Evolutionary conservation across 441 rosid genomes (phyloP).

Genomic region (Omphalea diandra): DNA sequence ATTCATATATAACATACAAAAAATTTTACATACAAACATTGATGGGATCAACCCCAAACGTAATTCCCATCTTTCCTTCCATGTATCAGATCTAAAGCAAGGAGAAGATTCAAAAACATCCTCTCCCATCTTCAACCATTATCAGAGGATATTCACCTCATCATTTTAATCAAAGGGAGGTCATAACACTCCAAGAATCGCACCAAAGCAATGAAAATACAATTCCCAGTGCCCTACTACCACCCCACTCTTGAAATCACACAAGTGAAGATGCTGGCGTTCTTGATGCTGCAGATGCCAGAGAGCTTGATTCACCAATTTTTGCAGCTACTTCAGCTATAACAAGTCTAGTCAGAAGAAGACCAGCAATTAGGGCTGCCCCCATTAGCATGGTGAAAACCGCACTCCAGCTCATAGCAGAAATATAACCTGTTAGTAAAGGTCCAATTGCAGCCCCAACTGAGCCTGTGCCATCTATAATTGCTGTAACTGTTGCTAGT

Average conservation of each 20-base stretch:
- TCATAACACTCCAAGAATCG: constrained; percentile 10
- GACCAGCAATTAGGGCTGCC: constrained; percentile 85
- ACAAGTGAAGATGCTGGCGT: constrained; percentile 31
- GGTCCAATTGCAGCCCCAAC: constrained; percentile 98
- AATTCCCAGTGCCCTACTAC: constrained; percentile 11
- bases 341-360: constrained; percentile 72
- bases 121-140: constrained; percentile 22
- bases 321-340: constrained; percentile 75
- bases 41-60: not conserved
- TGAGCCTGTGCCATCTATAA: constrained; percentile 96
- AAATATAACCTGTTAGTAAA: constrained; percentile 79
- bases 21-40: not conserved
- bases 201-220: not conserved
- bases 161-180: constrained; percentile 18
- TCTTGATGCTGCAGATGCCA: constrained; percentile 29
- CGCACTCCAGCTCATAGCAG: constrained; percentile 73
- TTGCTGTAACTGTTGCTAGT: constrained; percentile 90
- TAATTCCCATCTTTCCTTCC: not conserved
- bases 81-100: not conserved
- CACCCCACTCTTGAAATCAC: constrained; percentile 9
- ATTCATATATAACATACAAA: not conserved
- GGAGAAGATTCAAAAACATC: constrained; percentile 31
- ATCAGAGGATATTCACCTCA: constrained; percentile 20
- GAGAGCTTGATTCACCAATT: constrained; percentile 52
- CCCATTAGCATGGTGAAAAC: constrained; percentile 95